A percentile compares a stretch with the other conserved stretches of the same genome.
These are phyloP conservation scores for Debaryomyces fabryi DNA, from an alignment of 1,139 yeast genomes.

Conservation along the genomic window DNA sequence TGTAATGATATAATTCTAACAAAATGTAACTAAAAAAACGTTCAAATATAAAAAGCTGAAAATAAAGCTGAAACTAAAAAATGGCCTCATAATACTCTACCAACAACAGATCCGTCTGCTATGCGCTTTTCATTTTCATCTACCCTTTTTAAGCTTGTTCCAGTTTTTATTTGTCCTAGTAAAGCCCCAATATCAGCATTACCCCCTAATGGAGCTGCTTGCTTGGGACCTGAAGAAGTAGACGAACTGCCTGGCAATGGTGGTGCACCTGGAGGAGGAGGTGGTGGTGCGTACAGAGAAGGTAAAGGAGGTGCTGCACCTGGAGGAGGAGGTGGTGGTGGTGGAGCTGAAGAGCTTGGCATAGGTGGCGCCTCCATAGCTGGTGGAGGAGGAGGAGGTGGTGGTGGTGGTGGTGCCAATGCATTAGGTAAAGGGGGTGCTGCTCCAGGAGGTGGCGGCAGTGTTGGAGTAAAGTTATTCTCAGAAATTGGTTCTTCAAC, in stretches of 20 bases:
- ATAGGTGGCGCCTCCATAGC: constrained; percentile 25
- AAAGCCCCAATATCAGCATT: constrained; percentile 47
- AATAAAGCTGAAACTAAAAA: too few relatives aligned
- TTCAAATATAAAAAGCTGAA: too few relatives aligned
- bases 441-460: constrained; percentile 23
- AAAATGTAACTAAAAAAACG: background rate
- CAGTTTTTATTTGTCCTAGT: constrained; percentile 60
- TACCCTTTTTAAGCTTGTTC: constrained; percentile 52
- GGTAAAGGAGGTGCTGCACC: constrained; percentile 24
- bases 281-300: constrained; percentile 23
- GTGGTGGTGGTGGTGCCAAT: constrained; percentile 25
- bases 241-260: constrained; percentile 25
- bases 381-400: constrained; percentile 24
- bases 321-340: constrained; percentile 34
- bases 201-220: constrained; percentile 20
- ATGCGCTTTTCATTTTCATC: constrained; percentile 48
- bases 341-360: constrained; percentile 22
- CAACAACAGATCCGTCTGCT: constrained; percentile 49
- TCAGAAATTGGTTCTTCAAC: constrained; percentile 22
- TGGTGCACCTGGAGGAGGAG: constrained; percentile 31
- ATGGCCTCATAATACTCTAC: constrained; percentile 45
- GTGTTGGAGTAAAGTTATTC: constrained; percentile 21
- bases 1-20: background rate
- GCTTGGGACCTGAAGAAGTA: constrained; percentile 9
- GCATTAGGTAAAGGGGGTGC: constrained; percentile 16